Evolutionary conservation across 2,329 filamentous ascomycete genomes (phyloP).

Genomic region (Penicillium sp.): DNA sequence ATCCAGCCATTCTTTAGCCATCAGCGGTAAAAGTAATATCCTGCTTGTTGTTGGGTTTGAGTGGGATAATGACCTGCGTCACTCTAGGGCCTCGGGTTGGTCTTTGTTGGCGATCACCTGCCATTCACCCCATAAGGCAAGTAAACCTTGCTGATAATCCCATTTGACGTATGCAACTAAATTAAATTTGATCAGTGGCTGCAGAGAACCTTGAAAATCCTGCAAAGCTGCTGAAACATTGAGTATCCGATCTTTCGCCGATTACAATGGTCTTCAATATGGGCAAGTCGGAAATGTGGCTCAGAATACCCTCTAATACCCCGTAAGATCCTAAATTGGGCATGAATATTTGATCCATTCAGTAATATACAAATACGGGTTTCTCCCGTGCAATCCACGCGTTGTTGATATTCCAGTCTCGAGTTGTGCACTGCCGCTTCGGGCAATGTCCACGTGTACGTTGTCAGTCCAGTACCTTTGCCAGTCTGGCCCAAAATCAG

Average conservation of each 20-base stretch:
- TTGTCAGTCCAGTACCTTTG: slow-evolving; percentile 3
- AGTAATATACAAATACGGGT: not conserved
- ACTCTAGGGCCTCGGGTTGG: not conserved
- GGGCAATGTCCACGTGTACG: not conserved
- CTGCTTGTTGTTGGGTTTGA: not conserved
- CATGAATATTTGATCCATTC: not conserved
- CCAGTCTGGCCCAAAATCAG: not conserved
- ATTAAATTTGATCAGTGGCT: not conserved
- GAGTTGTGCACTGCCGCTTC: not conserved
- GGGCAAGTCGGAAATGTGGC: not conserved
- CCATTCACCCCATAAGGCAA: not conserved
- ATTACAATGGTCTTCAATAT: not conserved
- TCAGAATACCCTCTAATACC: not conserved
- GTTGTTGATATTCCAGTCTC: not conserved
- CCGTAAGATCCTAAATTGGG: not conserved
- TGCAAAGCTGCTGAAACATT: not conserved
- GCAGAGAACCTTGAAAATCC: not conserved
- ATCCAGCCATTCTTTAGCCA: too few species aligned
- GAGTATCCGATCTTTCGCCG: not conserved
- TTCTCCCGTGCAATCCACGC: not conserved
- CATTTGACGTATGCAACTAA: not conserved
- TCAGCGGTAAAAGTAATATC: slow-evolving; percentile 1
- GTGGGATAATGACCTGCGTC: slow-evolving; percentile 1
- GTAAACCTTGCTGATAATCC: not conserved
- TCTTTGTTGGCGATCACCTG: slow-evolving; percentile 9